These are phyloP conservation scores for Ustilago shanxiensis DNA, from an alignment of 1,284 basidiomycete species.

Conservation along the genomic window DNA sequence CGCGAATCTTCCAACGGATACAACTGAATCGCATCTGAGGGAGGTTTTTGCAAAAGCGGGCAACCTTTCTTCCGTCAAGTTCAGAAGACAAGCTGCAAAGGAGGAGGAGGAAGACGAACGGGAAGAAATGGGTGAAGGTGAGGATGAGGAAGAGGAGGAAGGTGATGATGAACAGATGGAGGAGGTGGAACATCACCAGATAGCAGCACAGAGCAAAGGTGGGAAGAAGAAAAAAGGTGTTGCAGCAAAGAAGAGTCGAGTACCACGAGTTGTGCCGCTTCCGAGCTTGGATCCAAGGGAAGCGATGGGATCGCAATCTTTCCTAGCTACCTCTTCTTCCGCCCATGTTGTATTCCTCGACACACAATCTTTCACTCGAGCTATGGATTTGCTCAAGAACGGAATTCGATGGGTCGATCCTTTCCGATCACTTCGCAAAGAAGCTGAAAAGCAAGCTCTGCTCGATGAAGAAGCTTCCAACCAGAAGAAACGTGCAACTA, in stretches of 20 bases:
- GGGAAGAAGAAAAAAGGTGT: constrained; percentile 22
- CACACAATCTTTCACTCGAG: constrained; percentile 43
- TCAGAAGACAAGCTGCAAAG: constrained; percentile 22
- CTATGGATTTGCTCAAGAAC: constrained; percentile 32
- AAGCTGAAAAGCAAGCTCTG: constrained; percentile 9
- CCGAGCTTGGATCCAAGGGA: constrained; percentile 45
- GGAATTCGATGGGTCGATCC: constrained; percentile 27
- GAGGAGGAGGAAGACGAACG: constrained; percentile 49
- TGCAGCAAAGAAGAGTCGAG: constrained; percentile 17
- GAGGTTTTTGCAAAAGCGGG: constrained; percentile 61
- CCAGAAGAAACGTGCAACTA: not conserved
- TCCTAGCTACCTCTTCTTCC: constrained; percentile 48
- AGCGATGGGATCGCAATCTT: constrained; percentile 15
- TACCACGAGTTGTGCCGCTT: constrained; percentile 39
- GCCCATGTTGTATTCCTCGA: constrained; percentile 68
- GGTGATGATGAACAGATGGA: constrained; percentile 16
- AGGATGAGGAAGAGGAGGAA: constrained; percentile 21
- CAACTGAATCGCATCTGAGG: constrained; percentile 54
- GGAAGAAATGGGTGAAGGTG: constrained; percentile 30
- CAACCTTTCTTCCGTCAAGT: constrained; percentile 44
- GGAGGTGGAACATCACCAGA: constrained; percentile 20
- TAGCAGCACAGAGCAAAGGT: not conserved
- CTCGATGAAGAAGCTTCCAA: constrained; percentile 1
- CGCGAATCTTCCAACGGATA: constrained; percentile 64
- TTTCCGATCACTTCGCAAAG: constrained; percentile 25